A percentile compares a stretch with the other conserved stretches of the same genome.
Conservation (phyloP, 768 basidiomycete genomes). For the Pholiota conissans region DNA sequence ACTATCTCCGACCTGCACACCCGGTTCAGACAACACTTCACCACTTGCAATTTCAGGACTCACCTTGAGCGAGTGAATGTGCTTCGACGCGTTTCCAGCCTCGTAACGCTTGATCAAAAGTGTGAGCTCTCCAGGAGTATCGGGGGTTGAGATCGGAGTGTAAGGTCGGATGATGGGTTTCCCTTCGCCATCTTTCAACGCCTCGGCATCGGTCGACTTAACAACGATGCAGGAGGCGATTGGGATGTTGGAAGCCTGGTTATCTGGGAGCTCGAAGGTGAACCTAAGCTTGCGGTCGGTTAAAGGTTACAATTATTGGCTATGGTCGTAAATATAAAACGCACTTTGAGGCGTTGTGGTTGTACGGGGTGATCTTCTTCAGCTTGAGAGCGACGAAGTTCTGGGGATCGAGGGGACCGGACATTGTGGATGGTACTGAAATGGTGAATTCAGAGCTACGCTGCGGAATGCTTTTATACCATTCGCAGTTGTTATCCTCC, state of each 20-base stretch:
- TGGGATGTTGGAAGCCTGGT: constrained; percentile 72
- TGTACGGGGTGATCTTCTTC: constrained; percentile 79
- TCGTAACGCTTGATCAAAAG: constrained; percentile 87
- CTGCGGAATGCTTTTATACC: not conserved
- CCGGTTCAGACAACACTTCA: not conserved
- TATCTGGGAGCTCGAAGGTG: constrained; percentile 77
- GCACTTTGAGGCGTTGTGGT: constrained; percentile 87
- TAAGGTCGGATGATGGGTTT: constrained; percentile 88
- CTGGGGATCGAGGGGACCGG: constrained; percentile 66
- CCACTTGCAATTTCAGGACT: not conserved
- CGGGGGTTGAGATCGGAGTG: constrained; percentile 82
- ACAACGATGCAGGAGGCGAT: constrained; percentile 77
- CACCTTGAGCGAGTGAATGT: constrained; percentile 74
- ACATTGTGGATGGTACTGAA: not conserved
- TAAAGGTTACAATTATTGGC: too few relatives aligned
- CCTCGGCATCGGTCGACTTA: constrained; percentile 65
- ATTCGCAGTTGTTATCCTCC: not conserved
- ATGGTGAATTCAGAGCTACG: not conserved
- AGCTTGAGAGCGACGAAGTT: constrained; percentile 78
- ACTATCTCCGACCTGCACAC: constrained; percentile 61
- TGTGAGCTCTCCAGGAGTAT: constrained; percentile 68
- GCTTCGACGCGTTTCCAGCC: constrained; percentile 76
- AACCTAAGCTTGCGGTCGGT: constrained; percentile 46
- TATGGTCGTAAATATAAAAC: not conserved
- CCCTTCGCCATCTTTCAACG: constrained; percentile 69